Conservation (phyloP, 257 asterid species). For the Galeopsis tetrahit region DNA sequence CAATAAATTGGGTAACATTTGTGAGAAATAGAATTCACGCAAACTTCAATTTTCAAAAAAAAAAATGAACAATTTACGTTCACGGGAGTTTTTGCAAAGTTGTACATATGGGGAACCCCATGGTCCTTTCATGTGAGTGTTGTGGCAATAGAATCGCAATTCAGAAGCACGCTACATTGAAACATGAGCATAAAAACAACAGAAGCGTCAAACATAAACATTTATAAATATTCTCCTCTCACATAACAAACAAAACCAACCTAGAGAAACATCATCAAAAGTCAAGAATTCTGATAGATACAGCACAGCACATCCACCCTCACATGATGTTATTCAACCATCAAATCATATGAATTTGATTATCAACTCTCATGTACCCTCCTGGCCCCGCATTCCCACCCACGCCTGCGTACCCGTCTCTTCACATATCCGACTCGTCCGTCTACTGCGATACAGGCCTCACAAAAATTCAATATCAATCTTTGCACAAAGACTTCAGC, state of each 20-base stretch:
- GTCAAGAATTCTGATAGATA: constrained; percentile 13
- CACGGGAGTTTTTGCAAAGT: no score
- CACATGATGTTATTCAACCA: constrained; percentile 10
- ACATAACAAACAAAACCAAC: not conserved
- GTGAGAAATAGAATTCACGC: no score
- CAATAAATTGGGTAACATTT: no score
- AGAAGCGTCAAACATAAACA: constrained; percentile 26
- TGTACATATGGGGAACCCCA: no score
- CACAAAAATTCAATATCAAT: constrained; percentile 31
- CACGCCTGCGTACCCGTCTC: not conserved
- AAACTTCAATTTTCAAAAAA: no score
- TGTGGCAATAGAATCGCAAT: constrained; percentile 27
- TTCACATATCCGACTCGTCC: not conserved
- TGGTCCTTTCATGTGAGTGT: not conserved
- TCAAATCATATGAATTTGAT: constrained; percentile 13
- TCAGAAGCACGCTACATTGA: constrained; percentile 30
- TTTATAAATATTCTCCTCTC: not conserved
- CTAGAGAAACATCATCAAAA: constrained; percentile 12
- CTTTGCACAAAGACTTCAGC: constrained; percentile 28
- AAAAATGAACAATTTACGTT: no score
- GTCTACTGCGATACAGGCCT: constrained; percentile 16
- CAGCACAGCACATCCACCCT: constrained; percentile 5
- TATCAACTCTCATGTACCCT: not conserved
- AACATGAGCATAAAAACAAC: constrained; percentile 31
- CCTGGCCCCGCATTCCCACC: not conserved